Evolutionary conservation across 306 rosid species (phyloP).

Genomic region (Dryas octopetala): DNA sequence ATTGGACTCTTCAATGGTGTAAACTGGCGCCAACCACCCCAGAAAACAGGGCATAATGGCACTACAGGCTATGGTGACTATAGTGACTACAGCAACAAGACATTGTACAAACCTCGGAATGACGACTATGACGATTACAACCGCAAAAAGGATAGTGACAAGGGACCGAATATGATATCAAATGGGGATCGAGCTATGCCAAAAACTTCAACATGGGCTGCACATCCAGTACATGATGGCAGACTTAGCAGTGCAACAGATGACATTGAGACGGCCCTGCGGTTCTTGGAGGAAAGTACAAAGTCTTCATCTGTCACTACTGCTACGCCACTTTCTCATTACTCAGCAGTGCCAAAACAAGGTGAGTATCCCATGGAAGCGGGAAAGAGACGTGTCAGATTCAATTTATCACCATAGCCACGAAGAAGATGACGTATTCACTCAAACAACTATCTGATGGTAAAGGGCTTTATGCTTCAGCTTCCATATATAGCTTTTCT

Average conservation of each 20-base stretch:
- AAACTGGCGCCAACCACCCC: conserved; percentile 10
- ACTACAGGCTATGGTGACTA: conserved; percentile 17
- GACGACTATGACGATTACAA: conserved; percentile 13
- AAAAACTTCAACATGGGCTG: conserved; percentile 3
- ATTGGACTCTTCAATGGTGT: neutral
- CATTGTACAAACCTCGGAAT: conserved; percentile 15
- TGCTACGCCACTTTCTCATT: neutral
- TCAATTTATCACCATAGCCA: neutral
- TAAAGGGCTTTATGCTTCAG: neutral
- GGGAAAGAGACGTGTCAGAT: neutral
- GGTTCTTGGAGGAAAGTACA: conserved; percentile 30
- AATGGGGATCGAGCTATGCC: conserved; percentile 22
- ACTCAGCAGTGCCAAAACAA: neutral
- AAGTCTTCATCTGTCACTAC: conserved; percentile 13
- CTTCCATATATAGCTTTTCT: neutral
- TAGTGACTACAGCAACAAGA: conserved; percentile 28
- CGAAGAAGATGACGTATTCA: neutral
- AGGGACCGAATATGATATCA: conserved; percentile 11
- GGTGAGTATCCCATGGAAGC: conserved; percentile 19
- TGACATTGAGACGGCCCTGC: conserved; percentile 36
- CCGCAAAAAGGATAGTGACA: conserved; percentile 2
- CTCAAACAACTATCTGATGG: neutral
- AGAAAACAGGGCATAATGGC: conserved; percentile 5
- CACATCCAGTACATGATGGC: conserved; percentile 27
- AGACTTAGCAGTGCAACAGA: conserved; percentile 37